Percentiles rank a stretch among this genome's conserved stretches.
Evolutionary conservation across 192 early-diverging fungal genomes (phyloP).

Genomic region (Backusella tuberculispora): DNA sequence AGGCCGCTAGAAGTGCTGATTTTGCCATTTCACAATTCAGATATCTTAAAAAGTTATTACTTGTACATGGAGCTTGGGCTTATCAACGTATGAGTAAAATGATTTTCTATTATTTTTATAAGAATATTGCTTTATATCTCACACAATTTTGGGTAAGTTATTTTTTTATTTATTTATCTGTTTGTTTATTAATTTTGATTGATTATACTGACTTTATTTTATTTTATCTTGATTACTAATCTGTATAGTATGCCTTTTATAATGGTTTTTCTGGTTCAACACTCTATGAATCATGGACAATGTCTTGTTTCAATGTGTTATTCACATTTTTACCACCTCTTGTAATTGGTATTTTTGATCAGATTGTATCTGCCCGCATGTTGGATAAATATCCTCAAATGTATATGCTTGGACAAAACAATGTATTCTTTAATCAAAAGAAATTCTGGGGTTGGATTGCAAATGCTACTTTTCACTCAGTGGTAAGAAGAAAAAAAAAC

Average conservation of each 20-base stretch:
- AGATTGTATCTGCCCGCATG: slow-evolving; percentile 89
- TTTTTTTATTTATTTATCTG: background rate
- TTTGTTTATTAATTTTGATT: background rate
- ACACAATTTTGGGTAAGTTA: slow-evolving; percentile 90
- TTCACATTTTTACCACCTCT: slow-evolving; percentile 95
- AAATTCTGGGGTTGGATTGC: slow-evolving; percentile 92
- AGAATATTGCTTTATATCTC: slow-evolving; percentile 97
- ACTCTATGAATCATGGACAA: slow-evolving; percentile 97
- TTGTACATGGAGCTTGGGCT: slow-evolving; percentile 97
- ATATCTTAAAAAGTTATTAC: slow-evolving; percentile 89
- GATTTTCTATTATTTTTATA: slow-evolving; percentile 98
- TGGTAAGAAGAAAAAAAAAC: slow-evolving; percentile 48
- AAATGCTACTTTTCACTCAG: slow-evolving; percentile 93
- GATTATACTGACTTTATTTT: background rate
- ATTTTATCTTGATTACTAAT: background rate
- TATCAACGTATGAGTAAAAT: slow-evolving; percentile 95
- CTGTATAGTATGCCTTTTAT: slow-evolving; percentile 71
- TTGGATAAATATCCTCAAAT: slow-evolving; percentile 97
- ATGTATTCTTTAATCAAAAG: slow-evolving; percentile 81
- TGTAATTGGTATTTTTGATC: slow-evolving; percentile 96
- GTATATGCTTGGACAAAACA: slow-evolving; percentile 81
- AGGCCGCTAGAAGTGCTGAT: slow-evolving; percentile 95
- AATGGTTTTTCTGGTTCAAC: slow-evolving; percentile 97
- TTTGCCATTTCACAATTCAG: slow-evolving; percentile 98
- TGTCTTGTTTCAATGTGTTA: slow-evolving; percentile 90